Base-by-base conservation (phyloP, 1,284 basidiomycete species). In the Sporisorium exsertum region DNA sequence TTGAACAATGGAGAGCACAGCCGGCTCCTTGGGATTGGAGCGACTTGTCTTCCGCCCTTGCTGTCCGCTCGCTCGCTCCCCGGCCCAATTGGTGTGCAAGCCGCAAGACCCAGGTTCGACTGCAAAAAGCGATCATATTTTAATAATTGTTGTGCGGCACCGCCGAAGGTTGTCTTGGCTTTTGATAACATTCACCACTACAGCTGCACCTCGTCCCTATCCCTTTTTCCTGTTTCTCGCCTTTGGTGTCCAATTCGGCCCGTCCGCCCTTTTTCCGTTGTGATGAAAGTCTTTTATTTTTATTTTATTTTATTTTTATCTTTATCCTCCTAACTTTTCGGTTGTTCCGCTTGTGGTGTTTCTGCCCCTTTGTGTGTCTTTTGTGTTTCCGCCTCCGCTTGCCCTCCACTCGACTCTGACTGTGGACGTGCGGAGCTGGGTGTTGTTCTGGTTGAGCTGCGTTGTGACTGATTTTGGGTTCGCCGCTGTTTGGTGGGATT, bases 391-490 rank as follows among this genome's bases (percentile, higher is more conserved):
- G 15, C 15, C 47, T 18, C 26, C n/a, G 15, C 49, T 35, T 13
- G 18, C 22, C 32, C 33, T 52, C 49, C 49, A 50, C 49, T 50
- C 40, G 6, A n/a, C n/a, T n/a, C n/a, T n/a, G n/a, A n/a, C n/a
- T n/a, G n/a, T n/a, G 6, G 3, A 20, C 2, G 50, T 8, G 32
- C 50, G 50, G 50, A 52, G 50, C 50, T 52, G 50, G 32, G 50
- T 52, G 50, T 50, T 29, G 16, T 24, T 49, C 27, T 32, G 33
- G 50, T 52, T 33, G 50, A 24, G 29, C 15, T 18, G 29, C 5
- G 29, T 32, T 32, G 37, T 3, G 35, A 37, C 15, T 37, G 35
- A 22, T 35, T 52, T 52, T 52, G 33, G 37, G n/a, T 52, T 52
- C n/a, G n/a, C n/a, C n/a, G n/a, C n/a, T n/a, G n/a, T n/a, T n/a